A percentile compares a stretch with the other conserved stretches of the same genome.
phyloP scores from a whole-genome alignment of 2,329 filamentous ascomycete genomes.

The Botrytis squamosa region DNA sequence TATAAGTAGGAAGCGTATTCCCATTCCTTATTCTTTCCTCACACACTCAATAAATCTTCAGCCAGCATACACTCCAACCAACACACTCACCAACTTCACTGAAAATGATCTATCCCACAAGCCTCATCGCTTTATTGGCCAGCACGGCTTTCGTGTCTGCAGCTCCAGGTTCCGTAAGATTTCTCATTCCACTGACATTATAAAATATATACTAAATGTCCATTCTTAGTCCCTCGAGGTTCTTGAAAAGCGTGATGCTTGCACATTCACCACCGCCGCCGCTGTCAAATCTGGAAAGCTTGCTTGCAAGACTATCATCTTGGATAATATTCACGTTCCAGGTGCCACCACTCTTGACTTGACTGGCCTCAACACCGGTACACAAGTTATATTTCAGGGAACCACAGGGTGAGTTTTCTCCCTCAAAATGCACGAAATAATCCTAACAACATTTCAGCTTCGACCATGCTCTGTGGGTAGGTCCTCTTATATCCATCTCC shows the following conservation, averaged over 20 bases:
- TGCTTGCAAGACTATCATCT: conserved; percentile 53
- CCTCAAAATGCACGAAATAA: background rate
- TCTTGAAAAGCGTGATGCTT: conserved; percentile 36
- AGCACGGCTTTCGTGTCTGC: background rate
- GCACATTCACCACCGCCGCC: conserved; percentile 52
- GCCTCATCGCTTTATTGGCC: background rate
- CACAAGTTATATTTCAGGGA: conserved; percentile 33
- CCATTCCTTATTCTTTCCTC: background rate
- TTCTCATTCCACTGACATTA: no score
- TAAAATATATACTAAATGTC: background rate
- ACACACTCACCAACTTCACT: background rate
- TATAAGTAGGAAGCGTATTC: background rate
- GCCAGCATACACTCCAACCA: no score
- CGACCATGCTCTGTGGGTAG: conserved; percentile 63
- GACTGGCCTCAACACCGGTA: conserved; percentile 51
- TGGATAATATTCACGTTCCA: conserved; percentile 55
- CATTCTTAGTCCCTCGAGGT: background rate
- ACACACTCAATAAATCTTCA: background rate
- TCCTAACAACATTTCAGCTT: conserved; percentile 43
- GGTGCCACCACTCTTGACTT: conserved; percentile 59
- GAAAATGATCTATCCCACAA: background rate
- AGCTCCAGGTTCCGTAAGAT: background rate
- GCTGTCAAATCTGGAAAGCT: conserved; percentile 48
- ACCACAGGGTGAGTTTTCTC: background rate
- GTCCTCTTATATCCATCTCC: conserved; percentile 55